Evolutionary conservation across 768 basidiomycete genomes (phyloP), one percentile per base, ranked within the genome.

Genomic region (Trametes cingulata): DNA sequence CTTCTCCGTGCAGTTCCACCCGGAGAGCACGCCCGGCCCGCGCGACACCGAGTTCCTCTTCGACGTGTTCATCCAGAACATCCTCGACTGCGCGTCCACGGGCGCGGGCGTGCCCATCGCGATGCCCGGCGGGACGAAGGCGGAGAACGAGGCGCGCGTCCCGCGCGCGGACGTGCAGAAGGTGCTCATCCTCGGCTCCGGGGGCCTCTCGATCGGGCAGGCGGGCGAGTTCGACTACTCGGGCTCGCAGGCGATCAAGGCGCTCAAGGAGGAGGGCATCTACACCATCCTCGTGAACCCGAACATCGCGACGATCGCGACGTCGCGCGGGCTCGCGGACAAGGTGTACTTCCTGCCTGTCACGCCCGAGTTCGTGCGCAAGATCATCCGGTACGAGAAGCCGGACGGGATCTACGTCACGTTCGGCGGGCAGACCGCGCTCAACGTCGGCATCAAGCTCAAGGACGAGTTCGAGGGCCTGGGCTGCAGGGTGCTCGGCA

Each of bases 191-290:
- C 86, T 99, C 51, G 97, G 97, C 47, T 98, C 96, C 6, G 97
- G 97, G 27, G 97, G 97, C 64, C 79, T 99, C 19, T 98, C 95
- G 12, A 99, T 99, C 65, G 97, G 97, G 50, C 97, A 99, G 72
- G 97, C 97, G 0, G 97, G 97, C 66, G 97, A 99, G 75, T 99
- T 99, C 76, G 97, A 99, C 76, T 99, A 99, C 77, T 98, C 97
- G 0, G 97, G 97, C 63, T 96, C 94, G 39, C 97, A 99, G 73
- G 96, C 97, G 13, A 96, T 99, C 83, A 99, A 99, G 76, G 97
- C 97, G 10, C 83, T 99, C 65, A 98, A 98, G 77, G 93, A 93
- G 72, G 97, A 98, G 73, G 97, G 97, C 35, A 98, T 99, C 71
- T 98, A 97, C 77, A 99, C 97, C 60, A 94, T 99, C 75, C 87